Conservation (phyloP, 1,139 yeast species). For the Saccharomyces hybrid region DNA sequence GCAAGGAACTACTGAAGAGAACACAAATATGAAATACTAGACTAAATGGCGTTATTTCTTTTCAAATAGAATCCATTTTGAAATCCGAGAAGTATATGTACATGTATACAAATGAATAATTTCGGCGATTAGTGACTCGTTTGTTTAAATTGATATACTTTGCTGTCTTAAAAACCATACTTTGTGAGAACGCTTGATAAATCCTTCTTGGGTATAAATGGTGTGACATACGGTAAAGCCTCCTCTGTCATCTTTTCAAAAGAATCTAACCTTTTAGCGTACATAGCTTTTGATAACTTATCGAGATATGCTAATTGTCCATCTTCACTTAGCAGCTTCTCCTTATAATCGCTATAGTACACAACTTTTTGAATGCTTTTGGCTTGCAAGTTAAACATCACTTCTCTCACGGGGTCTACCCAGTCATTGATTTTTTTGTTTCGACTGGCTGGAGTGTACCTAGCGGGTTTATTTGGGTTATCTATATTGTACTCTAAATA, state of each 20-base stretch:
- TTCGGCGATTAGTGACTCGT: not conserved
- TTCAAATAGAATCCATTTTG: not conserved
- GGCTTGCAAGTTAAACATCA: constrained; percentile 9
- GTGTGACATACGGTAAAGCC: constrained; percentile 18
- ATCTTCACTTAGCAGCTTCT: constrained; percentile 8
- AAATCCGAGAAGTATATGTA: not conserved
- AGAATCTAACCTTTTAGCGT: constrained; percentile 14
- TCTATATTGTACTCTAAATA: not conserved
- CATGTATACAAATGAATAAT: not conserved
- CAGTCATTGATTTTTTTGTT: constrained; percentile 12
- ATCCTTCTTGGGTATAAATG: constrained; percentile 14
- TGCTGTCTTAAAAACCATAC: constrained; percentile 10
- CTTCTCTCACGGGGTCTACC: constrained; percentile 17
- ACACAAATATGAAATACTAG: not conserved
- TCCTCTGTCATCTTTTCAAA: constrained; percentile 15
- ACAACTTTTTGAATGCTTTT: constrained; percentile 7
- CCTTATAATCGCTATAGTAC: constrained; percentile 14
- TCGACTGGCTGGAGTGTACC: not conserved
- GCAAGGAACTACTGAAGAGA: not conserved
- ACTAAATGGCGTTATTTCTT: not conserved
- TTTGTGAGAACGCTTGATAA: constrained; percentile 14
- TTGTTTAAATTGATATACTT: not conserved
- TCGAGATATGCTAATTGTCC: constrained; percentile 16
- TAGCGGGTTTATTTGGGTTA: not conserved
- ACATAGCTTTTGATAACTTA: constrained; percentile 13